Percentiles rank a stretch among this genome's conserved stretches.
These are phyloP conservation scores for Thermothelomyces thermophilus DNA, from an alignment of 2,329 filamentous ascomycete species.

Conservation along the genomic window DNA sequence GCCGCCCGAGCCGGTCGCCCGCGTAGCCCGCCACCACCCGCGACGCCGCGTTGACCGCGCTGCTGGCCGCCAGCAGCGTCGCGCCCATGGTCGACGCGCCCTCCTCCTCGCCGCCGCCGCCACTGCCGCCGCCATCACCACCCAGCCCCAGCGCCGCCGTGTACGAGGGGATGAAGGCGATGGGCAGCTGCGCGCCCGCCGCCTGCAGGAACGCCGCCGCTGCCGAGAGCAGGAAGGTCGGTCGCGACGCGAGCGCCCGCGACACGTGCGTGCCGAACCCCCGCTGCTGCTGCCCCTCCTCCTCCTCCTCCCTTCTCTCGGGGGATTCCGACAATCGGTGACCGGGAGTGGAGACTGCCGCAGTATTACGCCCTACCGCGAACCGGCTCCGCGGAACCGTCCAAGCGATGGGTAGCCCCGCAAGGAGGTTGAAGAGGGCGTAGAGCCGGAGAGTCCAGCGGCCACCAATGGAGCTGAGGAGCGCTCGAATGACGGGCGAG, in stretches of 20 bases:
- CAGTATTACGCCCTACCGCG: too few relatives aligned
- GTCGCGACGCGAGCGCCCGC: constrained; percentile 31
- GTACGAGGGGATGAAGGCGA: constrained; percentile 44
- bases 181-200: constrained; percentile 39
- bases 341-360: background rate
- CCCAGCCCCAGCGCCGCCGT: constrained; percentile 38
- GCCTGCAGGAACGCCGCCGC: constrained; percentile 38
- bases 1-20: constrained; percentile 41
- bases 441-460: constrained; percentile 39
- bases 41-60: constrained; percentile 39
- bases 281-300: background rate
- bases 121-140: constrained; percentile 13
- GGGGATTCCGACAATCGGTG: constrained; percentile 12
- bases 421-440: constrained; percentile 32
- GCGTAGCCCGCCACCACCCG: constrained; percentile 39
- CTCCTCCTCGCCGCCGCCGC: too few relatives aligned
- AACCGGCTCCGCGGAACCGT: constrained; percentile 36
- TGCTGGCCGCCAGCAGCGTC: constrained; percentile 38
- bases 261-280: constrained; percentile 31
- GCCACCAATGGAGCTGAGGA: constrained; percentile 37
- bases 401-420: constrained; percentile 36
- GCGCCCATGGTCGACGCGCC: constrained; percentile 32
- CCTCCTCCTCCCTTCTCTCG: background rate
- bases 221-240: constrained; percentile 37
- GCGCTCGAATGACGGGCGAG: constrained; percentile 34